Base-by-base conservation (phyloP, 345 rosid species). In the Salix purpurea region DNA sequence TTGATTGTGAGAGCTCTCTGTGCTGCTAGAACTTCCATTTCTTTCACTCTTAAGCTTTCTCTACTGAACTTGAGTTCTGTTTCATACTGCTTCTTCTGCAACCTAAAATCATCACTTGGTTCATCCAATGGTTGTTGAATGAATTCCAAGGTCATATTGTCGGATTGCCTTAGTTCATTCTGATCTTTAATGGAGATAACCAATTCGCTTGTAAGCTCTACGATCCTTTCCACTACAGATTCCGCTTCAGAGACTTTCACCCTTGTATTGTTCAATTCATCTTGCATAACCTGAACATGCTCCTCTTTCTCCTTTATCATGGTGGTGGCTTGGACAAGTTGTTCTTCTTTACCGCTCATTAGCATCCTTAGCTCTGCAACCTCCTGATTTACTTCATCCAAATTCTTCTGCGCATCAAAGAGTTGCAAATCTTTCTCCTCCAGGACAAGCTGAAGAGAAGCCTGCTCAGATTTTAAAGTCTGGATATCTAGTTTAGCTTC, bases 401-500 rank as follows among this genome's bases (percentile, higher is more conserved):
- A 77, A 78, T 86, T 85, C 76, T 81, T 80, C 83, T 77, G 83
- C 21, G 94, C 89, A 76, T 76, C 79, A 1, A 65, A 66, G 69
- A 95, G 89, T 75, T 89, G 94, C 2, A 78, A 75, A 79, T 93
- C 94, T 81, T 86, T 93, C 80, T 90, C 93, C 78, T 88, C 87
- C 67, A 89, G 76, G 23, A 85, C 74, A 30, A 87, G 85, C 80
- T 83, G 87, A 74, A 95, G 87, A 75, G 99, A 87, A 78, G 89
- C 89, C 77, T 82, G 88, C 82, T 91, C 89, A 32, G 96, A 88
- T 74, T 87, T 86, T 86, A 91, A 87, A 81, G 86, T 88, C 86
- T 86, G 93, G 75, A 95, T 90, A 81, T 95, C 97, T 65, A 95
- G 86, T 83, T 84, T 92, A 69, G 92, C 99, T 76, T 93, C 93